A percentile compares a stretch with the other conserved stretches of the same genome.
phyloP scores from a whole-genome alignment of 176 grass and related monocot genomes.

The Zizania latifolia region DNA sequence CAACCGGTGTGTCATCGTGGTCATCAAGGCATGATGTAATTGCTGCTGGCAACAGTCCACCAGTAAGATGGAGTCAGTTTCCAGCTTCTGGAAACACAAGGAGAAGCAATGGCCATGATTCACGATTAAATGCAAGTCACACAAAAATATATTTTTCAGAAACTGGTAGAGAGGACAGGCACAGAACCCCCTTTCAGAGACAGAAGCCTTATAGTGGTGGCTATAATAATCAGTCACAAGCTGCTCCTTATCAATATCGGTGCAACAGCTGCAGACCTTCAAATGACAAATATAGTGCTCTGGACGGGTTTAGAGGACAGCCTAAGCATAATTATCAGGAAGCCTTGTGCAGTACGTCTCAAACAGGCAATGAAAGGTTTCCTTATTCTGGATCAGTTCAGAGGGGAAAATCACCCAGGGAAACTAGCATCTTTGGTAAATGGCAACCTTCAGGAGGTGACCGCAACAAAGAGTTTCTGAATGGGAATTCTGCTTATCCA shows the following conservation, averaged over 20 bases:
- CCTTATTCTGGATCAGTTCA: slow-evolving; percentile 27
- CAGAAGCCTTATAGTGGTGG: slow-evolving; percentile 2
- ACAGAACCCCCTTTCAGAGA: slow-evolving; percentile 21
- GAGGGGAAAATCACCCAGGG: background rate
- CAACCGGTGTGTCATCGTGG: slow-evolving; percentile 20
- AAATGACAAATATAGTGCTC: background rate
- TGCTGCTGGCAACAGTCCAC: slow-evolving; percentile 9
- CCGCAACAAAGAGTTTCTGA: slow-evolving; percentile 7
- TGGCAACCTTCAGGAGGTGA: slow-evolving; percentile 28
- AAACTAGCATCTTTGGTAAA: slow-evolving; percentile 20
- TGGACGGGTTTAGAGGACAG: slow-evolving; percentile 28
- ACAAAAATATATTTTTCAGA: background rate
- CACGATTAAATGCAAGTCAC: slow-evolving; percentile 6
- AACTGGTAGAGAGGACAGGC: slow-evolving; percentile 29
- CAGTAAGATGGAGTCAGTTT: slow-evolving; percentile 19
- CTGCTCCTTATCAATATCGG: slow-evolving; percentile 18
- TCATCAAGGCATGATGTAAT: background rate
- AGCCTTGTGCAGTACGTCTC: slow-evolving; percentile 18
- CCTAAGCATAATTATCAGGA: slow-evolving; percentile 4
- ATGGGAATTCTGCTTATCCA: slow-evolving; percentile 5
- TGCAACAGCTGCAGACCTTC: slow-evolving; percentile 5
- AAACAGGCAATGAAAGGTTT: slow-evolving; percentile 21
- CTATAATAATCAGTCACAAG: slow-evolving; percentile 13
- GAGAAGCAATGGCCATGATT: slow-evolving; percentile 4
- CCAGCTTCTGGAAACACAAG: slow-evolving; percentile 20